Evolutionary conservation across 805 yeast species (phyloP).

Genomic region (Saccharomyces paradoxus): DNA sequence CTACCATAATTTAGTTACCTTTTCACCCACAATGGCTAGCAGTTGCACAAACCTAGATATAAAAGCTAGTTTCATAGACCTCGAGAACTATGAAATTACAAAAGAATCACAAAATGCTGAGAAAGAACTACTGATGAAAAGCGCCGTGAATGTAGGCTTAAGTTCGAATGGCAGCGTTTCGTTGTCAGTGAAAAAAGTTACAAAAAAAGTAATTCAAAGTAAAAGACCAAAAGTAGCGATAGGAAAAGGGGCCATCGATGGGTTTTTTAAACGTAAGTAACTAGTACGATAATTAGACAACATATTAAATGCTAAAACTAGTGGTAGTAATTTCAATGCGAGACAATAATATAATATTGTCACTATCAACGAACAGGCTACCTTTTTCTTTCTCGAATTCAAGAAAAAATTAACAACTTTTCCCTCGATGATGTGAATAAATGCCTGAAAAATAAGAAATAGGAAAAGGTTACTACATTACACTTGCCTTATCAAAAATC

Average conservation of each 20-base stretch:
- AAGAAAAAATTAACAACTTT: not conserved
- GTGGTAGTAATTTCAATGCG: not conserved
- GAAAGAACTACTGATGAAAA: constrained; percentile 26
- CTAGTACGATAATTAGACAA: not conserved
- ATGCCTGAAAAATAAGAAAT: not conserved
- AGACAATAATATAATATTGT: not conserved
- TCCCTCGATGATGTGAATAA: not conserved
- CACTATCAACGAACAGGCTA: not conserved
- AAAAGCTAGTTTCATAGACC: not conserved
- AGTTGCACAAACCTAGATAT: not conserved
- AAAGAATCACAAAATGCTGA: constrained; percentile 5
- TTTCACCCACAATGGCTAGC: constrained; percentile 7
- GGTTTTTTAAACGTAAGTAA: constrained; percentile 46
- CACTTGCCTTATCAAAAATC: not conserved
- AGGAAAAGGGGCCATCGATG: constrained; percentile 64
- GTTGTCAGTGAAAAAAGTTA: constrained; percentile 16
- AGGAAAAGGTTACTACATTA: not conserved
- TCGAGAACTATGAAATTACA: not conserved
- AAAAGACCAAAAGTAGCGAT: constrained; percentile 40
- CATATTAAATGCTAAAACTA: not conserved
- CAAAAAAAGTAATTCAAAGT: constrained; percentile 21
- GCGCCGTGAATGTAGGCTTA: constrained; percentile 26
- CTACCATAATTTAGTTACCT: constrained; percentile 14
- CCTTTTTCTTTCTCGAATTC: not conserved
- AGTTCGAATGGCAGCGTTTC: constrained; percentile 10